Conservation (phyloP, 2,329 filamentous ascomycete species). For the Penicillium capsulatum region DNA sequence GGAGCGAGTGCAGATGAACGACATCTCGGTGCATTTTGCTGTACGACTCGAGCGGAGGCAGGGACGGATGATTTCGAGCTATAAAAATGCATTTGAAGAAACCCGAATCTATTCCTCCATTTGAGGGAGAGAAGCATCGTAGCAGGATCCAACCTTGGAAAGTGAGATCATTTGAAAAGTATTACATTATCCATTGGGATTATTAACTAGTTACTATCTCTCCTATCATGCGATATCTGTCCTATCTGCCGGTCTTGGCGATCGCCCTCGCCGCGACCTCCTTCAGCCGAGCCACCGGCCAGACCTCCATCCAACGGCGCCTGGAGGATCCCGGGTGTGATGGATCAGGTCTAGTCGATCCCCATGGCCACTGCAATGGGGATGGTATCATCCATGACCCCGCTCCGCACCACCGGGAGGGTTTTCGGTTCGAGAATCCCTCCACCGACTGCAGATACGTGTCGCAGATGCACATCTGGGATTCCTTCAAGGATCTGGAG, state of each 20-base stretch:
- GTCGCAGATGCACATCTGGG: constrained; percentile 32
- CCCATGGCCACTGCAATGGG: constrained; percentile 26
- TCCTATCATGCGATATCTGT: constrained; percentile 11
- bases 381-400: constrained; percentile 25
- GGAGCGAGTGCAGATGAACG: no score
- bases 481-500: constrained; percentile 32
- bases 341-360: constrained; percentile 27
- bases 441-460: constrained; percentile 30
- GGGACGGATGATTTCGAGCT: no score
- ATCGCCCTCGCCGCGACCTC: constrained; percentile 7
- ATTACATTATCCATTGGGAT: no score
- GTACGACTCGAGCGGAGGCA: constrained; percentile 5
- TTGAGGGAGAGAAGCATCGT: no score
- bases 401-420: constrained; percentile 18
- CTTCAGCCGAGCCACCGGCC: constrained; percentile 4
- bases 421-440: constrained; percentile 32
- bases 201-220: no score
- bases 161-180: no score
- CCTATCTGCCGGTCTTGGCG: constrained; percentile 6
- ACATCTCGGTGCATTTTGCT: constrained; percentile 5
- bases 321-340: constrained; percentile 22
- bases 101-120: no score
- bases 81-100: no score
- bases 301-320: constrained; percentile 2
- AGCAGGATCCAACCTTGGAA: no score